Conservation (phyloP, 768 basidiomycete species). For the Neoboletus magnificus region DNA sequence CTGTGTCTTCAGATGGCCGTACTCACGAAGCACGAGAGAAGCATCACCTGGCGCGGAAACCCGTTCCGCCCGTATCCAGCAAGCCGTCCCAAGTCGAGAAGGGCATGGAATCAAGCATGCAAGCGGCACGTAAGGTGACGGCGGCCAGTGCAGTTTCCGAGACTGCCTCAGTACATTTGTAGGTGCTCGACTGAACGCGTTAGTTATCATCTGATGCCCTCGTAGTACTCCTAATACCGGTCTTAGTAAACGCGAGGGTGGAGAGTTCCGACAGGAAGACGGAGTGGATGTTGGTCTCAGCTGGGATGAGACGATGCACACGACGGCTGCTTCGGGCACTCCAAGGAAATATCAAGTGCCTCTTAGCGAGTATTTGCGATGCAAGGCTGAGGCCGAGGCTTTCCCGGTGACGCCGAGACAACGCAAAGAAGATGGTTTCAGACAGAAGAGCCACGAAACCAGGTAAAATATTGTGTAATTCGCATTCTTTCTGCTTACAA, state of each 20-base stretch:
- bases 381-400: not conserved
- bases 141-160: not conserved
- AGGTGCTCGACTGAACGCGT: not conserved
- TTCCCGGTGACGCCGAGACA: not conserved
- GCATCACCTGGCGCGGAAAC: not conserved
- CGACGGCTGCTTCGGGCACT: not conserved
- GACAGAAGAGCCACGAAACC: not conserved
- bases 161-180: not conserved
- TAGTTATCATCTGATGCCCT: not conserved
- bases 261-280: not conserved
- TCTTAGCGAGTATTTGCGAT: conserved; percentile 11
- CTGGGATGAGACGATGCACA: conserved; percentile 3
- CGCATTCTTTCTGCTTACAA: not conserved
- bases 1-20: not conserved
- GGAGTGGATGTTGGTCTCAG: not conserved
- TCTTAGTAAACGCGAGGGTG: not conserved
- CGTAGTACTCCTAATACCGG: not conserved
- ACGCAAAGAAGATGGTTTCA: not conserved
- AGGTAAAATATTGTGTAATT: not conserved
- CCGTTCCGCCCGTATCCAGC: not conserved
- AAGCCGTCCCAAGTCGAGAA: not conserved
- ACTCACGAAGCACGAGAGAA: not conserved
- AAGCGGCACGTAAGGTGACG: not conserved
- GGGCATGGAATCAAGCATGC: not conserved
- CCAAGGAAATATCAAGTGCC: conserved; percentile 17